Evolutionary conservation across 2,329 filamentous ascomycete species (phyloP).

Genomic region (Penicillium janthinellum): DNA sequence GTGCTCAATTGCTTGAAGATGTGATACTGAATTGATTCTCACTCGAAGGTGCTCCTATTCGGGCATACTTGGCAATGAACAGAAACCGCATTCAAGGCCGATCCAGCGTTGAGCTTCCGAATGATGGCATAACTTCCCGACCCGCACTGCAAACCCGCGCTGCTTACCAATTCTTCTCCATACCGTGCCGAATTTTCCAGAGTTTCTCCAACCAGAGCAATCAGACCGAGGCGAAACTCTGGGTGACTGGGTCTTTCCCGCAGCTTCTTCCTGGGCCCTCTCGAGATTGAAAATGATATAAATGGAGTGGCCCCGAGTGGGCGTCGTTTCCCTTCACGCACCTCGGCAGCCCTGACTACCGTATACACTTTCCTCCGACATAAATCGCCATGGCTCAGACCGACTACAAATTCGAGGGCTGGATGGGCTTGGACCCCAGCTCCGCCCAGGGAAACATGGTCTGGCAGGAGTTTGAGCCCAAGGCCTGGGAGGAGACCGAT

Average conservation of each 20-base stretch:
- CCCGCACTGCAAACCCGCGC: not conserved
- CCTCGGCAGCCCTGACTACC: not conserved
- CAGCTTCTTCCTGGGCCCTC: not conserved
- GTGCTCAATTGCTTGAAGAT: not conserved
- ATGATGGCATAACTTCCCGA: conserved; percentile 3
- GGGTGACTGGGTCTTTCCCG: conserved; percentile 1
- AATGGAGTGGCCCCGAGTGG: conserved; percentile 9
- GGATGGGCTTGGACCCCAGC: conserved; percentile 55
- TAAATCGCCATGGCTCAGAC: conserved; percentile 24
- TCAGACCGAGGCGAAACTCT: conserved; percentile 9
- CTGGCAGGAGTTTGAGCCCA: conserved; percentile 62
- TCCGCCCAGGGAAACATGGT: conserved; percentile 57
- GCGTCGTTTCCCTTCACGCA: not conserved
- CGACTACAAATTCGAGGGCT: conserved; percentile 59
- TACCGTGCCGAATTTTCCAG: conserved; percentile 15
- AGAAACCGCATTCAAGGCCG: not conserved
- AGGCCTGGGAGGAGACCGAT: conserved; percentile 67
- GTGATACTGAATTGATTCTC: not conserved
- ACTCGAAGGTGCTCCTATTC: not conserved
- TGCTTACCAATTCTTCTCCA: conserved; percentile 23
- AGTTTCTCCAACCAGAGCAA: not conserved
- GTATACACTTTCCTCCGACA: not conserved
- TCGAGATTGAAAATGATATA: conserved; percentile 11
- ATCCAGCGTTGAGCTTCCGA: not conserved
- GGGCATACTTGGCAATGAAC: not conserved